phyloP scores from a whole-genome alignment of 805 yeast genomes.

The Kodamaea kakaduensis region DNA sequence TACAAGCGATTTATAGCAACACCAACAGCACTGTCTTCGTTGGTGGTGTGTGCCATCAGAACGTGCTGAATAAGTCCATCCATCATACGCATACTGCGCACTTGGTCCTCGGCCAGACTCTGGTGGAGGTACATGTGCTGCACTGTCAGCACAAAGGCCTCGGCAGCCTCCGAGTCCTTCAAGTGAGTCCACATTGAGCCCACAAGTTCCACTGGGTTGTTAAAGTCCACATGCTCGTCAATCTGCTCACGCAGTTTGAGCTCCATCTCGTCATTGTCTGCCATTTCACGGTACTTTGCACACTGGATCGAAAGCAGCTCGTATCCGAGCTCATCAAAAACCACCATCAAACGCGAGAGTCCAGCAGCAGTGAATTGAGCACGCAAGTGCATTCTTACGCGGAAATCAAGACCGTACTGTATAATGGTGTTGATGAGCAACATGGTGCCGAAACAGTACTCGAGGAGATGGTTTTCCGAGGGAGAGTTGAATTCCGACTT shows the following conservation, averaged over 20 bases:
- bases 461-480: slow-evolving; percentile 58
- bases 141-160: slow-evolving; percentile 55
- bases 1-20: slow-evolving; percentile 71
- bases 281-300: slow-evolving; percentile 52
- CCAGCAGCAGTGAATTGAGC: slow-evolving; percentile 36
- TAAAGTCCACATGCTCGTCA: slow-evolving; percentile 50
- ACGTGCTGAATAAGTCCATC: slow-evolving; percentile 64
- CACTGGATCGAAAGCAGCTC: slow-evolving; percentile 65
- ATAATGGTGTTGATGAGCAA: slow-evolving; percentile 65
- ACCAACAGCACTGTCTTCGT: slow-evolving; percentile 53
- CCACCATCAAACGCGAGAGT: slow-evolving; percentile 15
- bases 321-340: slow-evolving; percentile 40
- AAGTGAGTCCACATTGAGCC: slow-evolving; percentile 55
- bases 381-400: slow-evolving; percentile 55
- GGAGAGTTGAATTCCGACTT: no score
- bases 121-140: slow-evolving; percentile 62
- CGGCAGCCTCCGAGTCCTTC: slow-evolving; percentile 55
- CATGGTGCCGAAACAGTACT: slow-evolving; percentile 68
- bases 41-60: slow-evolving; percentile 48
- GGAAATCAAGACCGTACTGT: slow-evolving; percentile 39
- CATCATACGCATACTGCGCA: slow-evolving; percentile 56
- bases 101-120: slow-evolving; percentile 43
- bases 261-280: slow-evolving; percentile 54
- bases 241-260: slow-evolving; percentile 29
- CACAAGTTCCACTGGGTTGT: slow-evolving; percentile 69